These are phyloP conservation scores for Cajanus cajan DNA, from an alignment of 306 rosid species.

Conservation along the genomic window DNA sequence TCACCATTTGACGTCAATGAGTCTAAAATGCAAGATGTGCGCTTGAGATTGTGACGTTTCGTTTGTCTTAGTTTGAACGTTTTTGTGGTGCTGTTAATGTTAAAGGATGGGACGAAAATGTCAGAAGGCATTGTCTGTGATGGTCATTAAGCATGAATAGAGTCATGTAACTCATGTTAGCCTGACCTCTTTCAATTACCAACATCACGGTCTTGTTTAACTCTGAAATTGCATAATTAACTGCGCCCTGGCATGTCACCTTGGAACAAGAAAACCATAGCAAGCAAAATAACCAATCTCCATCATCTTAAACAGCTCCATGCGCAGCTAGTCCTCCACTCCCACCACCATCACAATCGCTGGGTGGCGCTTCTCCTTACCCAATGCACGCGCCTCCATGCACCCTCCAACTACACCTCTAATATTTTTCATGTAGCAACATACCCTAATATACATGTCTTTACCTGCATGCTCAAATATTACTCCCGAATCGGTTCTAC, in stretches of 20 bases:
- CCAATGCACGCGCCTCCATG: slow-evolving; percentile 59
- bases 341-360: slow-evolving; percentile 49
- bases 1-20: no score
- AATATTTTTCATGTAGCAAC: slow-evolving; percentile 42
- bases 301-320: slow-evolving; percentile 47
- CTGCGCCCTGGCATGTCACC: slow-evolving; percentile 20
- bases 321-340: slow-evolving; percentile 47
- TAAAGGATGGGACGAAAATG: no score
- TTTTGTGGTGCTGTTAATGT: no score
- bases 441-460: slow-evolving; percentile 38
- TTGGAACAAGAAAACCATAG: slow-evolving; percentile 18
- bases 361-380: slow-evolving; percentile 51
- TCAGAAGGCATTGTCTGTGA: no score
- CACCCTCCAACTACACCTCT: slow-evolving; percentile 47
- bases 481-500: slow-evolving; percentile 42
- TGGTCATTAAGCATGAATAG: no score
- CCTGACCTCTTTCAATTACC: no score
- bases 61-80: no score
- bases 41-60: no score
- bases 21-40: no score
- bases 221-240: neutral
- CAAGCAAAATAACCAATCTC: slow-evolving; percentile 32
- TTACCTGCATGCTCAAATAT: slow-evolving; percentile 56
- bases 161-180: no score
- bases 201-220: no score